A percentile compares a stretch with the other conserved stretches of the same genome.
These are phyloP conservation scores for Penicillium paradoxum DNA, from an alignment of 495 filamentous ascomycete species.

Conservation along the genomic window DNA sequence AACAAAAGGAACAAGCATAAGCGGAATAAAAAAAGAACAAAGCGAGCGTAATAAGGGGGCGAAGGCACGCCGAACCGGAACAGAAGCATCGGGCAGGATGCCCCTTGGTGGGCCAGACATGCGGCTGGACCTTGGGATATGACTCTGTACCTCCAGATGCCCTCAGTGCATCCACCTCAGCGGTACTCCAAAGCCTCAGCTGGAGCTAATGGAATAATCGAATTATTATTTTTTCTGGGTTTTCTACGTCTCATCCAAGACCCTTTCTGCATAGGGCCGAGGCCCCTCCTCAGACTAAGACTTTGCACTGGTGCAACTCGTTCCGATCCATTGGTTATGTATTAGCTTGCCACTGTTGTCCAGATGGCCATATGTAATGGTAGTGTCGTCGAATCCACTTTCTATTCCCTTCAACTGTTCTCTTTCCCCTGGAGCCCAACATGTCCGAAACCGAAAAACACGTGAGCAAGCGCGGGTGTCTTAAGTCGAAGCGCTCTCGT, in stretches of 20 bases:
- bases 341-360: conserved; percentile 3
- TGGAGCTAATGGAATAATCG: conserved; percentile 7
- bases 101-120: conserved; percentile 22
- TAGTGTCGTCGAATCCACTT: conserved; percentile 19
- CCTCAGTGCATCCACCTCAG: conserved; percentile 11
- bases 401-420: conserved; percentile 7
- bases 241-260: conserved; percentile 18
- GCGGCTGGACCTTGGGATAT: conserved; percentile 18
- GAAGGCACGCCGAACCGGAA: conserved; percentile 5
- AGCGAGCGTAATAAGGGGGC: conserved; percentile 7
- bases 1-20: conserved; percentile 17
- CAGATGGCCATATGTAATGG: conserved; percentile 1
- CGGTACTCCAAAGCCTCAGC: conserved; percentile 11
- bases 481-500: conserved; percentile 29
- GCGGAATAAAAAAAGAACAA: conserved; percentile 11
- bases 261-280: conserved; percentile 17
- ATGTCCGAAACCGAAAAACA: conserved; percentile 29
- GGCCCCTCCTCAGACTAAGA: conserved; percentile 7
- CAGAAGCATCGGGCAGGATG: conserved; percentile 16
- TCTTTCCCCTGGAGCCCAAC: conserved; percentile 12
- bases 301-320: conserved; percentile 1
- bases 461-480: conserved; percentile 33
- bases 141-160: conserved; percentile 7
- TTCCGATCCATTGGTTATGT: background rate
- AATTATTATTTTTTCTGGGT: conserved; percentile 1